Base-by-base conservation (phyloP, 345 rosid species). In the Fremontodendron californicum region DNA sequence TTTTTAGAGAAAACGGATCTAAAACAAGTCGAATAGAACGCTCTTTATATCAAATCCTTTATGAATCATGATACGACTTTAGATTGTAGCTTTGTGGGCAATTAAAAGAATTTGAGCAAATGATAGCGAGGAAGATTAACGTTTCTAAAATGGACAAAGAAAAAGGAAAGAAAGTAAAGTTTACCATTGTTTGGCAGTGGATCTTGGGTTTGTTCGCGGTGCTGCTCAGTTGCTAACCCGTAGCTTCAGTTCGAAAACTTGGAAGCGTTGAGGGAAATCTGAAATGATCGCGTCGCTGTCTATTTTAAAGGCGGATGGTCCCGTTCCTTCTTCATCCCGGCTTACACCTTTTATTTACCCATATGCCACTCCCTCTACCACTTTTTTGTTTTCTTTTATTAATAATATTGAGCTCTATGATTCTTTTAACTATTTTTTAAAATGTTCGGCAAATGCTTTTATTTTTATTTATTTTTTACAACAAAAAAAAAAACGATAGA, bases 171-270 rank as follows among this genome's bases (percentile, higher is more conserved):
- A 33, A 54, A 2, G 60, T 3, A 54, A 21, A 35, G 37, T 31
- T 54, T 2, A 78, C 82, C 82, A 82, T 82, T 55, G 54, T 57
- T 82, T 3, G 12, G 18, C 7, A 18, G 48, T 29, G 29, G 70
- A 72, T 81, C 63, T 77, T 51, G 33, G 63, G 25, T 60, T 33
- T 27, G 65, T 60, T 8, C 0, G 54, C 67, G 27, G 16, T 31
- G 40, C 60, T 58, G 42, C n/a, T 5, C 31, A 27, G 12, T 68
- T 69, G 55, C 55, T 45, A 5, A 43, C 37, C 55, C 13, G 49
- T 45, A 45, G 49, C 39, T 5, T 21, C 42, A 58, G 10, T 57
- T 39, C 39, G 72, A 75, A 61, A 15, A 49, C 39, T 70, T 55
- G 11, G n/a, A 23, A 63, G 52, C 43, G 29, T 11, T 31, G 33